phyloP scores from a whole-genome alignment of 768 basidiomycete species.

The Mrakia gelida region DNA sequence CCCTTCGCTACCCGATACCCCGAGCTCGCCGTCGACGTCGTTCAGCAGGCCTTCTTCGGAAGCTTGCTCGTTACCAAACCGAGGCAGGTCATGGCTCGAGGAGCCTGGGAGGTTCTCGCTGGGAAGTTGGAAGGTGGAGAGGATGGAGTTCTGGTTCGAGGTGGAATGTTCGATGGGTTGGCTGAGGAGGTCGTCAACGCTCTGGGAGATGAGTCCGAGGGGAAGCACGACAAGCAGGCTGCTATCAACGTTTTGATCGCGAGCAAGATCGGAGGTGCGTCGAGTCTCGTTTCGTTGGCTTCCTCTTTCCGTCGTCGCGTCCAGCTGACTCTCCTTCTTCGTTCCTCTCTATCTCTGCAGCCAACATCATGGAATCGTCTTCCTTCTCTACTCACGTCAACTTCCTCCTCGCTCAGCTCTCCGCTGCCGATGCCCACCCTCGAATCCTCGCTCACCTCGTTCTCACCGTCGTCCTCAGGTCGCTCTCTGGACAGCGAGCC shows the following conservation, averaged over 20 bases:
- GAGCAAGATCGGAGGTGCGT: slow-evolving; percentile 62
- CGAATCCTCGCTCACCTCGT: slow-evolving; percentile 61
- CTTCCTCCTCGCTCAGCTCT: slow-evolving; percentile 54
- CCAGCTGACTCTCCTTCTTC: not conserved
- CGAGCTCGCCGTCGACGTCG: slow-evolving; percentile 15
- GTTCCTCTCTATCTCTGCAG: slow-evolving; percentile 44
- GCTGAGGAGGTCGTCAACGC: slow-evolving; percentile 23
- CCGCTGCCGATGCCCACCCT: slow-evolving; percentile 53
- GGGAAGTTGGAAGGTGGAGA: slow-evolving; percentile 11
- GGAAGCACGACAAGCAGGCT: slow-evolving; percentile 43
- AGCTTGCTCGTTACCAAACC: slow-evolving; percentile 69
- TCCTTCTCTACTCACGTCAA: slow-evolving; percentile 50
- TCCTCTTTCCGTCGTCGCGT: no score
- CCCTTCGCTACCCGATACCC: slow-evolving; percentile 24
- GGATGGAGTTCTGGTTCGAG: slow-evolving; percentile 39
- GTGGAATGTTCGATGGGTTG: slow-evolving; percentile 35
- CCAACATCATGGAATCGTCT: slow-evolving; percentile 60
- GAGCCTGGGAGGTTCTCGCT: slow-evolving; percentile 66
- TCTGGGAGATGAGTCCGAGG: slow-evolving; percentile 45
- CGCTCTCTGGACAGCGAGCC: slow-evolving; percentile 58
- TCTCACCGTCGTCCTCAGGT: slow-evolving; percentile 57
- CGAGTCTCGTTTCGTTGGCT: not conserved
- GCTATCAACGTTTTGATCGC: slow-evolving; percentile 56
- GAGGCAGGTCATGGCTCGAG: slow-evolving; percentile 59
- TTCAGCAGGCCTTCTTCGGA: slow-evolving; percentile 58